Base-by-base conservation (phyloP, 2,329 filamentous ascomycete genomes). In the Pestalotiopsis sp. region DNA sequence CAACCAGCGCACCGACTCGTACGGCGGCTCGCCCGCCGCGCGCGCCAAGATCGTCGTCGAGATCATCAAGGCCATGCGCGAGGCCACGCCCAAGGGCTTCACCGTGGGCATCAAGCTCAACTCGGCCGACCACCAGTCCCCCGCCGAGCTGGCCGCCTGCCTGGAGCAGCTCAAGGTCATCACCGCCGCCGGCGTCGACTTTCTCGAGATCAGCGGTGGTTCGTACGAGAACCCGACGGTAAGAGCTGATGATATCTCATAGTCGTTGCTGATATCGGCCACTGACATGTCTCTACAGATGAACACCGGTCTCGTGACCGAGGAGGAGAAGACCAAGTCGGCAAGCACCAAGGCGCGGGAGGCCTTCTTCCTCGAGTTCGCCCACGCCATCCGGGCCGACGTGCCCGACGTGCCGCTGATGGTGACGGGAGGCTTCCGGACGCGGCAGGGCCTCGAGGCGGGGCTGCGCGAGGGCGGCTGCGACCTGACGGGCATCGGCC, bases 311-410 rank as follows among this genome's bases (percentile, higher is more conserved):
- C 25, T 57, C 12, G 20, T 14, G 12, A 38, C 41, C n/a, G 56
- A 60, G 17, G 64, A 66, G 31, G 36, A 66, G 31, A n/a, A 14
- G 17, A 20, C 20, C n/a, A 68, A 66, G 23, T 68, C 68, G 11
- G 77, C 78, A n/a, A 81, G 82, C 4, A 89, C 88, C 0, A 77
- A 80, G 4, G 83, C 84, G 0, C 84, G 90, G 6, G 90, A 92
- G 72, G 88, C 89, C 0, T 92, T 91, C 81, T 92, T 92, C 78
- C 81, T 91, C 1, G 86, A 91, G 66, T 92, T 91, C 70, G 87
- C 87, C 0, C 77, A 80, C 9, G 79, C 81, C 9, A 83, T 87
- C 57, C 83, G 87, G 49, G 72, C 74, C 7, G 78, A 80, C 27
- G 82, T 88, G 68, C 83, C 83, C 0, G 70, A 78, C 2, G 75